These are phyloP conservation scores for Colletotrichum agaves DNA, from an alignment of 2,329 filamentous ascomycete genomes.

Conservation along the genomic window DNA sequence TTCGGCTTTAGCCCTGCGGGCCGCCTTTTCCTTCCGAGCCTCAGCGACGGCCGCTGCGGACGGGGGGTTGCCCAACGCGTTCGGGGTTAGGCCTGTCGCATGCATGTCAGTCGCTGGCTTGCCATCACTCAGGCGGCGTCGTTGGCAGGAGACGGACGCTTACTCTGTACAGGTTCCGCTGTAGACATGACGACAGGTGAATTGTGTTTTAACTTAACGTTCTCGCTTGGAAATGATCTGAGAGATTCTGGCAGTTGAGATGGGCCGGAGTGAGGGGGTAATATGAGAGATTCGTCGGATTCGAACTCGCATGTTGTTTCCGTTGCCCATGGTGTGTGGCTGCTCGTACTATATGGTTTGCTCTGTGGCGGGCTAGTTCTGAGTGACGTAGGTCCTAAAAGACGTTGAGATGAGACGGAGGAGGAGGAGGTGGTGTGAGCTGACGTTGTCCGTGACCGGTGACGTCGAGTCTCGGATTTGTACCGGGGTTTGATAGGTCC, in stretches of 20 bases:
- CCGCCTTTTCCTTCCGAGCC: background rate
- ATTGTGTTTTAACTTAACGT: no score
- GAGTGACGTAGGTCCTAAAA: conserved; percentile 12
- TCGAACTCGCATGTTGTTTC: background rate
- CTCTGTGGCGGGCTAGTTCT: background rate
- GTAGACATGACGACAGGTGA: conserved; percentile 17
- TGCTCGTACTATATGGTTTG: conserved; percentile 5
- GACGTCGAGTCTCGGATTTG: conserved; percentile 31
- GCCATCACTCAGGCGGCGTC: background rate
- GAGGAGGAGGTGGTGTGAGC: conserved; percentile 25
- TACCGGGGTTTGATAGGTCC: conserved; percentile 29
- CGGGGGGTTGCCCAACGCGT: background rate
- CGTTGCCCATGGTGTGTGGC: background rate
- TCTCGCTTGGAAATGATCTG: background rate
- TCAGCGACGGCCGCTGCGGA: background rate
- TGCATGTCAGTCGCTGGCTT: background rate
- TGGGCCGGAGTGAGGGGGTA: background rate
- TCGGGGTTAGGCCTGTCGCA: conserved; percentile 11
- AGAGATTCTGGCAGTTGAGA: background rate
- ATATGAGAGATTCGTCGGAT: background rate
- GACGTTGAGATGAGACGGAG: background rate
- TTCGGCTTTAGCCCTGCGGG: background rate
- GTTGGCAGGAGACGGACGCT: background rate
- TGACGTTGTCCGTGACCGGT: conserved; percentile 28
- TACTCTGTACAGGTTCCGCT: conserved; percentile 13